These are phyloP conservation scores for Rutidosis leptorrhynchoides DNA, from an alignment of 129 eudicot species.

Conservation along the genomic window DNA sequence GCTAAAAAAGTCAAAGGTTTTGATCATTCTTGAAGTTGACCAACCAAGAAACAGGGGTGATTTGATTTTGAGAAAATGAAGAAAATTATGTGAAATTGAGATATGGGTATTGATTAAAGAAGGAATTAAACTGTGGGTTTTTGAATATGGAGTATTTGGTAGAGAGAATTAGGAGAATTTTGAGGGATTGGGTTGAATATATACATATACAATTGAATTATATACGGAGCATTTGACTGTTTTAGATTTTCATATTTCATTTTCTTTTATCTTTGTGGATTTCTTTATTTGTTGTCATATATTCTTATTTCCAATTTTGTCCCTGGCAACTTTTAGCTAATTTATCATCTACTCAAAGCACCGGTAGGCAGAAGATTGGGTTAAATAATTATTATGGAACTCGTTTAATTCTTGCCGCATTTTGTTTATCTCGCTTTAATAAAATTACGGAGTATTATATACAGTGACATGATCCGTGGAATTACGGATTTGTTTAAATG, in stretches of 20 bases:
- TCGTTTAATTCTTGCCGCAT: background rate
- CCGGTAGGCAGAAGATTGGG: conserved; percentile 4
- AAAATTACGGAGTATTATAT: too few species aligned
- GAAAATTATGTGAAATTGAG: conserved; percentile 22
- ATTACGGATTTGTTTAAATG: too few species aligned
- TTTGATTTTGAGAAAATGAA: conserved; percentile 8
- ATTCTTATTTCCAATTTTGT: conserved; percentile 29
- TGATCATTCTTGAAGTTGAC: conserved; percentile 24
- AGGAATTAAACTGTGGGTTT: conserved; percentile 48
- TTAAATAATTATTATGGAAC: conserved; percentile 14
- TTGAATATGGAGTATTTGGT: conserved; percentile 34
- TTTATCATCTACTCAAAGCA: conserved; percentile 25
- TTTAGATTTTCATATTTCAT: background rate
- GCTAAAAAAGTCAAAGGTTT: conserved; percentile 18
- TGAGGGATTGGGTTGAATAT: conserved; percentile 49
- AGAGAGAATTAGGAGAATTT: conserved; percentile 36
- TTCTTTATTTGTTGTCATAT: conserved; percentile 23
- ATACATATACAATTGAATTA: conserved; percentile 12
- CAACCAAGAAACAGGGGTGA: conserved; percentile 13
- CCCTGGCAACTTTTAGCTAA: conserved; percentile 30
- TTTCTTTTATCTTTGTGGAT: conserved; percentile 4
- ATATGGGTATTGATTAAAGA: conserved; percentile 36
- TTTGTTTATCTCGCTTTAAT: too few species aligned
- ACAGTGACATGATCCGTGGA: too few species aligned
- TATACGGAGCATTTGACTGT: conserved; percentile 36